phyloP scores from a whole-genome alignment of 2,329 filamentous ascomycete species.

The Geosmithia putterillii region DNA sequence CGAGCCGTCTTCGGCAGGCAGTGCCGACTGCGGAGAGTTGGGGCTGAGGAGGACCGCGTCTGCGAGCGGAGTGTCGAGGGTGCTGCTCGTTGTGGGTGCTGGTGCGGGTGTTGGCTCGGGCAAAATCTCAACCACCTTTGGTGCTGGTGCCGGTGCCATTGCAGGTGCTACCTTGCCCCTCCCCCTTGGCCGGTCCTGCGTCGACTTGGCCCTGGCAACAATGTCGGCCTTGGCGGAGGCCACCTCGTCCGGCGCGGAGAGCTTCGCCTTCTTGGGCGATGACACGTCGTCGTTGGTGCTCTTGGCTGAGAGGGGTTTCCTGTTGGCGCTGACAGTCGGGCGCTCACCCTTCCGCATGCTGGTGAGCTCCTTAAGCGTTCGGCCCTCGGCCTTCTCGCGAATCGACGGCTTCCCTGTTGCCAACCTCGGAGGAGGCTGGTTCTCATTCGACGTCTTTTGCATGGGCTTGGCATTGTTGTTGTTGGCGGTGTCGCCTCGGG shows the following conservation, averaged over 20 bases:
- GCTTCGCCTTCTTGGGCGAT: slow-evolving; percentile 36
- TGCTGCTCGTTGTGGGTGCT: slow-evolving; percentile 6
- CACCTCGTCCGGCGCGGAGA: slow-evolving; percentile 19
- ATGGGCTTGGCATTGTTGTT: slow-evolving; percentile 11
- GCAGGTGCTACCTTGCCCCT: too few relatives aligned
- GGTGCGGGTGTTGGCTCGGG: slow-evolving; percentile 8
- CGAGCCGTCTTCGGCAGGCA: slow-evolving; percentile 13
- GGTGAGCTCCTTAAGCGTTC: slow-evolving; percentile 33
- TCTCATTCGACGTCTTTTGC: slow-evolving; percentile 14
- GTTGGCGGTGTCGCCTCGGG: slow-evolving; percentile 39
- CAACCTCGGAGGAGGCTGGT: slow-evolving; percentile 9
- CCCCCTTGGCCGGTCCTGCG: slow-evolving; percentile 12
- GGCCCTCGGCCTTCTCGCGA: slow-evolving; percentile 23
- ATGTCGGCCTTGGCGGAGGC: slow-evolving; percentile 25
- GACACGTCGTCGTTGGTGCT: slow-evolving; percentile 46
- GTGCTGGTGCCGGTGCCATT: slow-evolving; percentile 15
- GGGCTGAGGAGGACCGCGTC: slow-evolving; percentile 31
- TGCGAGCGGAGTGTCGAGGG: slow-evolving; percentile 15
- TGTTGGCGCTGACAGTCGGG: slow-evolving; percentile 12
- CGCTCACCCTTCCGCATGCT: slow-evolving; percentile 26
- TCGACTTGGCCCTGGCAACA: slow-evolving; percentile 12
- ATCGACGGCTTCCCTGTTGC: slow-evolving; percentile 13
- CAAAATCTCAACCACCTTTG: slow-evolving; percentile 9
- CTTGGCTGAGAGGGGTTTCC: slow-evolving; percentile 42
- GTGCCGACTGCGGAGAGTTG: slow-evolving; percentile 33